Base-by-base conservation (phyloP, 176 grass and related monocot genomes). In the Bothriochloa decipiens region DNA sequence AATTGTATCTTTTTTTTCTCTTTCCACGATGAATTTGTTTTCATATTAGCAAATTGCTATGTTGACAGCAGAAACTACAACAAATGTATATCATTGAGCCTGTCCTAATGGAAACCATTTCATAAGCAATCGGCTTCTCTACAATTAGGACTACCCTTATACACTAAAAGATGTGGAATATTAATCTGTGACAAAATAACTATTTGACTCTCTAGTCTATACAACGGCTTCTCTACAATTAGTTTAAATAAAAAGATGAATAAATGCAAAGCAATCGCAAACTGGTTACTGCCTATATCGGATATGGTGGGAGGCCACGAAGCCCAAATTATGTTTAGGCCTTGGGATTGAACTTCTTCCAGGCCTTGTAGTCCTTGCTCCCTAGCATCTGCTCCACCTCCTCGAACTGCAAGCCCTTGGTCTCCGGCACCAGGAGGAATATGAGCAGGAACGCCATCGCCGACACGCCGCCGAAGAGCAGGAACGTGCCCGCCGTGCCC, bases 331-430 rank as follows among this genome's bases (percentile, higher is more conserved):
- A 8, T 58, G 7, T 22, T n/a, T 2, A 65, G 62, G 10, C 28
- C 11, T 36, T 76, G 28, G 73, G 5, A 33, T 76, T 23, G 73
- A 57, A 76, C 76, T 79, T 93, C 36, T 82, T 93, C 88, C 91
- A 90, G 0, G 91, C 80, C 58, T 23, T 88, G 78, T 88, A 93
- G 70, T 83, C 85, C 1, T 87, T 84, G 11, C 79, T 82, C 15
- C 85, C 81, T 27, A 93, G 77, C 91, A 93, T 93, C 63, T 79
- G 82, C 83, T 93, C 91, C 58, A 93, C 85, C 70, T 93, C 85
- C 32, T 93, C 78, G 27, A 93, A 93, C 11, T 65, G 68, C 78
- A 93, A 55, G 18, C 91, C 91, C 40, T 93, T 93, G 11, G 91
- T 93, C 72, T 93, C 91, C 3, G 91, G 91, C 32, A 93, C 91